phyloP scores from a whole-genome alignment of 352 stramenopile genomes.

The Thalassiosira hispida region DNA sequence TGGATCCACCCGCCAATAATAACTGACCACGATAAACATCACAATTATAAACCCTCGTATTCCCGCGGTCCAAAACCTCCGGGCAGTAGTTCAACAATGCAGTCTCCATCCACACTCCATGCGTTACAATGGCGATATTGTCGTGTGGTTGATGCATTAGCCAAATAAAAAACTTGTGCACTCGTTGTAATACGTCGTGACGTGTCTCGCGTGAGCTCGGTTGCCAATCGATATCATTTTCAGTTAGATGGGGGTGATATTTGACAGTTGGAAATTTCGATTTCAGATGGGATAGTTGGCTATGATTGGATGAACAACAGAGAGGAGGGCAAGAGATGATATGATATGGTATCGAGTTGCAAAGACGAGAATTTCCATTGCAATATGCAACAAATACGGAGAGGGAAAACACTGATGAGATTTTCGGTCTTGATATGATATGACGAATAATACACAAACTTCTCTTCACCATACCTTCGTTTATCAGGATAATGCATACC shows the following conservation, averaged over 20 bases:
- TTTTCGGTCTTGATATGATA: not conserved
- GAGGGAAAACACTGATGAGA: too few relatives aligned
- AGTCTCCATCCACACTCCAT: constrained; percentile 82
- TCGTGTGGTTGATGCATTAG: constrained; percentile 56
- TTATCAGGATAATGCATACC: constrained; percentile 80
- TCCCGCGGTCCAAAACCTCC: constrained; percentile 52
- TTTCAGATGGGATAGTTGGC: constrained; percentile 44
- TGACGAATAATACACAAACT: not conserved
- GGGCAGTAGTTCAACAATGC: constrained; percentile 62
- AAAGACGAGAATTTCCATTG: not conserved
- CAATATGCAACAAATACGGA: too few relatives aligned
- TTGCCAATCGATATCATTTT: constrained; percentile 69
- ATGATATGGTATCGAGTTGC: not conserved
- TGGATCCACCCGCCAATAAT: too few relatives aligned
- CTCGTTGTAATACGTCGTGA: constrained; percentile 49
- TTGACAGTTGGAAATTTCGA: constrained; percentile 56
- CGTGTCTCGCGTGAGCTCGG: constrained; percentile 60
- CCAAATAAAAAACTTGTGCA: constrained; percentile 63
- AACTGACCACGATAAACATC: constrained; percentile 67
- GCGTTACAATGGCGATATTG: constrained; percentile 67
- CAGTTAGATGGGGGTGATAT: constrained; percentile 62
- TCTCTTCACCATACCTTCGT: constrained; percentile 44
- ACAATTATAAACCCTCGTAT: constrained; percentile 77
- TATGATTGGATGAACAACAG: constrained; percentile 1
- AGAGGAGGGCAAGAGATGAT: not conserved